phyloP scores from a whole-genome alignment of 345 rosid species.

The Luvunga scandens region DNA sequence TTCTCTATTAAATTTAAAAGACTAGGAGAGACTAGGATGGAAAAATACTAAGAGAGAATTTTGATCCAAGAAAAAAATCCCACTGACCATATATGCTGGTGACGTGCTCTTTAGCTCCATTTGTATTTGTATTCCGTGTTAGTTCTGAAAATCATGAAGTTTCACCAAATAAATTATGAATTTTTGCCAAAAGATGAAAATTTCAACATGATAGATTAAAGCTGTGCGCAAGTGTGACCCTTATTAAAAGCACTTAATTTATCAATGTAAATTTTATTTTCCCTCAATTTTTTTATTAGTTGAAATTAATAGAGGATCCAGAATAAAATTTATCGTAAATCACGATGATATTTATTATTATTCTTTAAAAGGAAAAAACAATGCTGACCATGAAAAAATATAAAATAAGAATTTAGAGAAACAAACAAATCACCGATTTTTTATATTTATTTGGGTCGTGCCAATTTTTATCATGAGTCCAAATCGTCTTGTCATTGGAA shows the following conservation, averaged over 20 bases:
- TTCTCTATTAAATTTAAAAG: too few relatives aligned
- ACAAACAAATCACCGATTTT: conserved; percentile 2
- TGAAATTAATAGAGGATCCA: neutral
- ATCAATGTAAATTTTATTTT: too few relatives aligned
- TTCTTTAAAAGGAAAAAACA: neutral
- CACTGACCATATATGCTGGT: neutral
- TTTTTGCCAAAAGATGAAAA: too few relatives aligned
- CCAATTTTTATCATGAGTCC: neutral
- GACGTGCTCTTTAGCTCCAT: too few relatives aligned
- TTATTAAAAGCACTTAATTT: neutral
- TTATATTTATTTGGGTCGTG: neutral
- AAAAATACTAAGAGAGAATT: too few relatives aligned
- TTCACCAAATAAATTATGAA: too few relatives aligned
- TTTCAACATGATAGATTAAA: too few relatives aligned
- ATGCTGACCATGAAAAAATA: neutral
- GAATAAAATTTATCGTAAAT: neutral
- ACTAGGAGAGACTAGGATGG: too few relatives aligned
- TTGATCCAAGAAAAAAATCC: too few relatives aligned
- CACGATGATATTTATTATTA: neutral
- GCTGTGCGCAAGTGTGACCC: neutral
- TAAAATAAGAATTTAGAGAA: neutral
- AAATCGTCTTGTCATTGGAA: neutral
- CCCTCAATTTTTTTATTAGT: too few relatives aligned
- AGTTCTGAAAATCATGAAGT: too few relatives aligned
- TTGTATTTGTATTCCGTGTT: too few relatives aligned